Conservation (phyloP, 306 rosid genomes). For the Fragaria vesca region DNA sequence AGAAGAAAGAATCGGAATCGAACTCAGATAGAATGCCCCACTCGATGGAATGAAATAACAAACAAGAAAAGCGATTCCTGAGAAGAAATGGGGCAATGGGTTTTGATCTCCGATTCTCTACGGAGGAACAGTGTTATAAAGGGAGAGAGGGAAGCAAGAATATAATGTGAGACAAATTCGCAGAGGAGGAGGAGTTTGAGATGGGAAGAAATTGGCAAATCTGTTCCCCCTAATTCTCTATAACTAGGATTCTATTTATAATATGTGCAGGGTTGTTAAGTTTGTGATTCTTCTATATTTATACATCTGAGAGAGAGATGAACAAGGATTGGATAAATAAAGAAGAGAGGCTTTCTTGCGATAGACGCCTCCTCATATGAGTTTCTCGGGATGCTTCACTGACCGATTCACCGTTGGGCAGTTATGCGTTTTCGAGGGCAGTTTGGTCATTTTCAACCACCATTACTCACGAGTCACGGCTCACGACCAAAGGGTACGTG, state of each 20-base stretch:
- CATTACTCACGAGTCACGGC: neutral
- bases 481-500: too few relatives aligned
- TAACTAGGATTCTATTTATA: neutral
- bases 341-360: slow-evolving; percentile 40
- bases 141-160: slow-evolving; percentile 20
- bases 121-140: slow-evolving; percentile 25
- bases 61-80: slow-evolving; percentile 24
- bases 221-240: neutral
- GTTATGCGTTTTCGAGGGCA: slow-evolving; percentile 27
- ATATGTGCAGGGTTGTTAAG: slow-evolving; percentile 22
- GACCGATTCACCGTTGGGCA: slow-evolving; percentile 37
- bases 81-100: slow-evolving; percentile 31
- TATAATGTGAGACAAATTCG: slow-evolving; percentile 27
- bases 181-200: slow-evolving; percentile 34
- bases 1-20: neutral
- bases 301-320: slow-evolving; percentile 6
- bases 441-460: slow-evolving; percentile 18
- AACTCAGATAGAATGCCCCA: slow-evolving; percentile 4
- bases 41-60: neutral
- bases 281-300: neutral
- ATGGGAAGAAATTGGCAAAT: slow-evolving; percentile 33
- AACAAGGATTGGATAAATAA: neutral
- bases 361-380: slow-evolving; percentile 45
- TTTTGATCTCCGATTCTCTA: slow-evolving; percentile 30
- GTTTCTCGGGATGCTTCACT: slow-evolving; percentile 28